These are phyloP conservation scores for Anethum foeniculum DNA, from an alignment of 140 eudicot species.

Conservation along the genomic window DNA sequence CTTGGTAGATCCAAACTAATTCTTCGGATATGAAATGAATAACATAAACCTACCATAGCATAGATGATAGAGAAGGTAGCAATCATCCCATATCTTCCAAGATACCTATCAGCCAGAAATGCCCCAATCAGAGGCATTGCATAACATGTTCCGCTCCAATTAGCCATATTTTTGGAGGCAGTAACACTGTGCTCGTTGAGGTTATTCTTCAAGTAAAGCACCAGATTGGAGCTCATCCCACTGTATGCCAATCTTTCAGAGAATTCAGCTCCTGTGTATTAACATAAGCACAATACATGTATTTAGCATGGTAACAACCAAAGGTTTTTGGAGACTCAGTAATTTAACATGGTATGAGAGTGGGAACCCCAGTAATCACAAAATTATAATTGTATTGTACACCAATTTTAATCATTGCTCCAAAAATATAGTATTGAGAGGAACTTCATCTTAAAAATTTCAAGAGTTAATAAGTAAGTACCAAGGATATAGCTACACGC, in stretches of 20 bases:
- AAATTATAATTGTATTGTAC: neutral
- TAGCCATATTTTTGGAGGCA: slow-evolving; percentile 14
- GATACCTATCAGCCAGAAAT: slow-evolving; percentile 14
- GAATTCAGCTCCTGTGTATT: slow-evolving; percentile 15
- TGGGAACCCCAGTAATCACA: neutral
- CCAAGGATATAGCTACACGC: slow-evolving; percentile 64
- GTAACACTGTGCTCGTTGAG: slow-evolving; percentile 16
- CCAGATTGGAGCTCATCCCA: slow-evolving; percentile 17
- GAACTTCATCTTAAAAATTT: too few species aligned
- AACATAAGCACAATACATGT: neutral
- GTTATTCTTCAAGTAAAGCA: slow-evolving; percentile 10
- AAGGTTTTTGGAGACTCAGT: neutral
- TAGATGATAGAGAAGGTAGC: slow-evolving; percentile 19
- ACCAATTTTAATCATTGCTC: neutral
- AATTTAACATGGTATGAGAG: neutral
- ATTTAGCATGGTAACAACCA: neutral
- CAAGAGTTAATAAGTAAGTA: slow-evolving; percentile 7
- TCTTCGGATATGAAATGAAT: neutral
- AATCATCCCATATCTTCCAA: slow-evolving; percentile 21
- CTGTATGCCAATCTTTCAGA: slow-evolving; percentile 13
- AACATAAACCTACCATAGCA: slow-evolving; percentile 8
- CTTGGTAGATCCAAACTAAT: neutral
- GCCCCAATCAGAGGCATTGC: slow-evolving; percentile 19
- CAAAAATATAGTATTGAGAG: too few species aligned
- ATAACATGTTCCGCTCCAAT: slow-evolving; percentile 20